These are phyloP conservation scores for Fusarium miscanthi DNA, from an alignment of 2,329 filamentous ascomycete genomes.

Conservation along the genomic window DNA sequence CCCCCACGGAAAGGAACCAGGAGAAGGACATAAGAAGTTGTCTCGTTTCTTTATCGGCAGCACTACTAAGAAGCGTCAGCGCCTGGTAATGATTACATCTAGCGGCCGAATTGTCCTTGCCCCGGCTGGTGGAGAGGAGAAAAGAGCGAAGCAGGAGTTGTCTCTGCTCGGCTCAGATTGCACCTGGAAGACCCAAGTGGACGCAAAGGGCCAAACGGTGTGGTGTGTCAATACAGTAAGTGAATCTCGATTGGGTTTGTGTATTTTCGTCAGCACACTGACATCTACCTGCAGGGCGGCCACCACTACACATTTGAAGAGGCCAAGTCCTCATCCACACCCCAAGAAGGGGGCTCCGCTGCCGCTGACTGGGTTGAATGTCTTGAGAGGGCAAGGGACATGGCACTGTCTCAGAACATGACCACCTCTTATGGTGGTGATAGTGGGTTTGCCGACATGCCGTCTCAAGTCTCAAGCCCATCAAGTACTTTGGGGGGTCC, in stretches of 20 bases:
- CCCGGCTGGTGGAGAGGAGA: conserved; percentile 92
- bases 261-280: background rate
- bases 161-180: conserved; percentile 82
- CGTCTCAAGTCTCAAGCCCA: conserved; percentile 79
- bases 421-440: conserved; percentile 74
- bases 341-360: conserved; percentile 70
- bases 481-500: conserved; percentile 75
- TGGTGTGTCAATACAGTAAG: conserved; percentile 96
- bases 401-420: conserved; percentile 79
- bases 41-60: conserved; percentile 93
- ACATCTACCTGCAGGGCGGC: conserved; percentile 70
- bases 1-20: conserved; percentile 75
- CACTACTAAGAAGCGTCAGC: conserved; percentile 90
- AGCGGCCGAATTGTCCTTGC: conserved; percentile 90
- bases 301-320: conserved; percentile 96
- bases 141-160: conserved; percentile 92
- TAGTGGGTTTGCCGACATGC: conserved; percentile 74
- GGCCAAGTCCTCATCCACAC: conserved; percentile 72
- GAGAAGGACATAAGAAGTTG: conserved; percentile 86
- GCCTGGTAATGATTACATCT: conserved; percentile 94
- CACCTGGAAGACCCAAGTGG: conserved; percentile 81
- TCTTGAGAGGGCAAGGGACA: conserved; percentile 85
- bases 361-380: conserved; percentile 94
- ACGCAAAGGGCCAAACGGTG: conserved; percentile 86
- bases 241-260: background rate